phyloP scores from a whole-genome alignment of 2,329 filamentous ascomycete genomes.

The Stenocarpella maydis region DNA sequence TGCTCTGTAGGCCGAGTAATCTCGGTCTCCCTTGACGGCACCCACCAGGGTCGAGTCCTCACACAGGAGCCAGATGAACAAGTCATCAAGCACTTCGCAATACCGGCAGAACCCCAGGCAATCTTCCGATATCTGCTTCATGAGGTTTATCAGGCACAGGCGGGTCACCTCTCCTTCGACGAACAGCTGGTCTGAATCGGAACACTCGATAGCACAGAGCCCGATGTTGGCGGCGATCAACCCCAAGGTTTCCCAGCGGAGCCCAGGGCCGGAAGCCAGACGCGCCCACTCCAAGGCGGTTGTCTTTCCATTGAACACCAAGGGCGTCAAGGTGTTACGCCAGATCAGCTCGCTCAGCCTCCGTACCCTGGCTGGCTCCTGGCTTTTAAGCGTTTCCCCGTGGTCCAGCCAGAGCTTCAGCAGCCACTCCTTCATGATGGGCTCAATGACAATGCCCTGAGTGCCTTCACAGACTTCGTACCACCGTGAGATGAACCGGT shows the following conservation, averaged over 20 bases:
- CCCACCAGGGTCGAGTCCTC: slow-evolving; percentile 40
- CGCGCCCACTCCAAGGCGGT: slow-evolving; percentile 42
- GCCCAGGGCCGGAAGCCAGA: slow-evolving; percentile 42
- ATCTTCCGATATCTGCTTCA: slow-evolving; percentile 41
- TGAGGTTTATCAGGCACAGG: slow-evolving; percentile 41
- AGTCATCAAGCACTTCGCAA: slow-evolving; percentile 44
- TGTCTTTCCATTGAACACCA: slow-evolving; percentile 42
- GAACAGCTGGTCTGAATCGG: slow-evolving; percentile 41
- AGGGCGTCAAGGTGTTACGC: slow-evolving; percentile 45
- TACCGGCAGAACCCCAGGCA: slow-evolving; percentile 46
- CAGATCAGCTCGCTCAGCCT: slow-evolving; percentile 45
- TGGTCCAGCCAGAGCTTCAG: slow-evolving; percentile 42
- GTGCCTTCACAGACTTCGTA: slow-evolving; percentile 43
- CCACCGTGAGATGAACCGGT: slow-evolving; percentile 42
- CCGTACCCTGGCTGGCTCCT: slow-evolving; percentile 45
- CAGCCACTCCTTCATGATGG: slow-evolving; percentile 47
- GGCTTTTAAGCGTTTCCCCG: slow-evolving; percentile 41
- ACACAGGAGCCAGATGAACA: slow-evolving; percentile 45
- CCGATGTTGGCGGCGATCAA: slow-evolving; percentile 44
- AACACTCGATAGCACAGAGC: slow-evolving; percentile 40
- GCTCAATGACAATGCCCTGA: slow-evolving; percentile 40
- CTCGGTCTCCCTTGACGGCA: slow-evolving; percentile 42
- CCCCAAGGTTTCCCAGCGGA: slow-evolving; percentile 48
- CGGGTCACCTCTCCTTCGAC: slow-evolving; percentile 41
- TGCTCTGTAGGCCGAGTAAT: slow-evolving; percentile 43